These are phyloP conservation scores for Debaryomyces subglobosus DNA, from an alignment of 1,139 yeast species.

Conservation along the genomic window DNA sequence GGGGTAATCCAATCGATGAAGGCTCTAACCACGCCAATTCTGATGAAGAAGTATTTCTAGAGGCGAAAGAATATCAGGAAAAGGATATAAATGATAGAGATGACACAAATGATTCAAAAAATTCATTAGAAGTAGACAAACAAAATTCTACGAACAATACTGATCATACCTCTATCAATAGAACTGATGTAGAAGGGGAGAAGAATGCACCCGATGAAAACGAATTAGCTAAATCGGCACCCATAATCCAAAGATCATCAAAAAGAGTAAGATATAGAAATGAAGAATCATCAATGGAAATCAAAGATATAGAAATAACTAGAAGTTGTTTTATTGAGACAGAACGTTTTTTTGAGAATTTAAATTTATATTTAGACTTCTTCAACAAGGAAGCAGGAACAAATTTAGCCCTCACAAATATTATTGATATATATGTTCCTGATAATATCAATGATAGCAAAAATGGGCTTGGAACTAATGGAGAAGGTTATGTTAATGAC, in stretches of 20 bases:
- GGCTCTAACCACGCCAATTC: slow-evolving; percentile 9
- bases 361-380: slow-evolving; percentile 21
- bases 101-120: slow-evolving; percentile 37
- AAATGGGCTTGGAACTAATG: background rate
- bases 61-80: slow-evolving; percentile 7
- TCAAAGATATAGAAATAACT: slow-evolving; percentile 23
- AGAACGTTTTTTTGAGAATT: slow-evolving; percentile 22
- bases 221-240: slow-evolving; percentile 2
- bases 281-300: slow-evolving; percentile 18
- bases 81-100: slow-evolving; percentile 23
- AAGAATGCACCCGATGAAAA: slow-evolving; percentile 13
- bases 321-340: slow-evolving; percentile 30
- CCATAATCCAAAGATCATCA: slow-evolving; percentile 36
- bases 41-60: slow-evolving; percentile 9
- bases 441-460: slow-evolving; percentile 5
- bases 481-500: slow-evolving; percentile 23
- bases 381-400: slow-evolving; percentile 1
- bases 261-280: slow-evolving; percentile 38
- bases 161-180: background rate
- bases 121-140: background rate
- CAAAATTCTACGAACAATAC: background rate
- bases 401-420: slow-evolving; percentile 17
- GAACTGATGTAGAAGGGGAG: slow-evolving; percentile 24
- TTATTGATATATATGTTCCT: slow-evolving; percentile 24
- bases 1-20: background rate